A percentile compares a stretch with the other conserved stretches of the same genome.
Conservation (phyloP, 2,329 filamentous ascomycete genomes). For the Trichoderma semiorbis region DNA sequence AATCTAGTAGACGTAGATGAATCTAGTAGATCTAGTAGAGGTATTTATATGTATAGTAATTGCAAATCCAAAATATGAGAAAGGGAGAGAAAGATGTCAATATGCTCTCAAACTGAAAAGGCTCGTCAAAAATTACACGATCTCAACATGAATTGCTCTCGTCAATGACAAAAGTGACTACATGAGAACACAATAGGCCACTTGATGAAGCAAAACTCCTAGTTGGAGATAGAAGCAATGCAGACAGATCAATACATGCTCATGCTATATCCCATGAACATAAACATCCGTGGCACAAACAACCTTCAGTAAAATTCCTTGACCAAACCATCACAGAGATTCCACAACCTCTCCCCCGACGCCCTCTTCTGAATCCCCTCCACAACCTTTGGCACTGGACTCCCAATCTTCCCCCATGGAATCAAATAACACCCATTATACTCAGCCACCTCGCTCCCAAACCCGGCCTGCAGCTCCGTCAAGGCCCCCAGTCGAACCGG, state of each 20-base stretch:
- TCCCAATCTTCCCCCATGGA: neutral
- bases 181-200: no score
- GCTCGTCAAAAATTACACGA: no score
- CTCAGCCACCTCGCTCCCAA: neutral
- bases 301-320: neutral
- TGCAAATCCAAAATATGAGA: no score
- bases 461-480: conserved; percentile 42
- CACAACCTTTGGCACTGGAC: neutral
- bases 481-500: conserved; percentile 27
- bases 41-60: no score
- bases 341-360: neutral
- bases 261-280: neutral
- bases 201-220: no score
- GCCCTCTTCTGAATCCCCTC: conserved; percentile 1
- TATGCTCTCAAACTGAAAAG: no score
- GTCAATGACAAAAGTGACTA: no score
- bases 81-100: no score
- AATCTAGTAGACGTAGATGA: no score
- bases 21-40: no score
- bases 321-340: neutral
- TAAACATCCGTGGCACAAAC: neutral
- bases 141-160: no score
- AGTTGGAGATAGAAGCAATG: no score
- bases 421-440: neutral
- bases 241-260: neutral